Percentiles rank a stretch among this genome's conserved stretches.
phyloP scores from a whole-genome alignment of 1,139 yeast genomes.

The Scheffersomyces titani region DNA sequence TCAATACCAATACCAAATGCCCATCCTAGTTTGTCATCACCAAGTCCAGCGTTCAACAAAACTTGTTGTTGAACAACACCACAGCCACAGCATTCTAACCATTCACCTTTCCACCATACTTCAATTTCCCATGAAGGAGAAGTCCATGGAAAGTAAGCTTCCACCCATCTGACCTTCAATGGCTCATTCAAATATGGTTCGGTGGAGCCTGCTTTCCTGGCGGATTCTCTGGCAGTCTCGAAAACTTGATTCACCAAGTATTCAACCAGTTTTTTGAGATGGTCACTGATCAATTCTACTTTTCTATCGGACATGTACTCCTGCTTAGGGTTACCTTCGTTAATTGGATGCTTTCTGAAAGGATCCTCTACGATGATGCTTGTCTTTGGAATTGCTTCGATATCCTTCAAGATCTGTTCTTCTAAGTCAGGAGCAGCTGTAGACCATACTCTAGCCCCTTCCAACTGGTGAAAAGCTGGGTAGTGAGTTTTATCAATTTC shows the following conservation, averaged over 20 bases:
- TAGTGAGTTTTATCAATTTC: slow-evolving; percentile 95
- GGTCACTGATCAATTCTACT: slow-evolving; percentile 67
- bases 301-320: slow-evolving; percentile 69
- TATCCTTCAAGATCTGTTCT: slow-evolving; percentile 51
- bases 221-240: slow-evolving; percentile 69
- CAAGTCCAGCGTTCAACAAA: slow-evolving; percentile 67
- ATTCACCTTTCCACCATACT: slow-evolving; percentile 98
- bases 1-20: slow-evolving; percentile 97
- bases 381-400: slow-evolving; percentile 66
- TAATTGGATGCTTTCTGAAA: slow-evolving; percentile 34
- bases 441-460: slow-evolving; percentile 90
- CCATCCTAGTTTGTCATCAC: slow-evolving; percentile 77
- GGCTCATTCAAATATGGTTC: slow-evolving; percentile 71
- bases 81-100: slow-evolving; percentile 97
- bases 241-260: slow-evolving; percentile 81
- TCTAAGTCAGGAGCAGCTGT: slow-evolving; percentile 44
- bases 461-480: slow-evolving; percentile 98
- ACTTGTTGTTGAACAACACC: slow-evolving; percentile 87
- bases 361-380: slow-evolving; percentile 79
- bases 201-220: slow-evolving; percentile 63
- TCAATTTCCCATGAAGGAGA: slow-evolving; percentile 98
- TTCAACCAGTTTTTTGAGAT: slow-evolving; percentile 84
- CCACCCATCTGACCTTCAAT: slow-evolving; percentile 89
- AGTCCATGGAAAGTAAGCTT: slow-evolving; percentile 97
- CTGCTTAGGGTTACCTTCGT: slow-evolving; percentile 77